Conservation (phyloP, 768 basidiomycete species). For the Russula emetica region DNA sequence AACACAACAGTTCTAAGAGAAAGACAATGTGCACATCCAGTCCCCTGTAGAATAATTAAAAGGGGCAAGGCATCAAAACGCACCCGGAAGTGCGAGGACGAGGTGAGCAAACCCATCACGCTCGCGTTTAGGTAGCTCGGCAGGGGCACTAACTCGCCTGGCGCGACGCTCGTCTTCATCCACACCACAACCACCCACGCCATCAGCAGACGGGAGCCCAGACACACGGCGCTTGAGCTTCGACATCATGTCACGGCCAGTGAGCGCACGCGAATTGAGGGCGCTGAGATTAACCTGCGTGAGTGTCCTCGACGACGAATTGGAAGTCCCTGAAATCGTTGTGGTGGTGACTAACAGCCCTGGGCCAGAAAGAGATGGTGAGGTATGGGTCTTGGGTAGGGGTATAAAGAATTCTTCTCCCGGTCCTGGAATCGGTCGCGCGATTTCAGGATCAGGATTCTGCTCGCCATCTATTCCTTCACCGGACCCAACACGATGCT, state of each 20-base stretch:
- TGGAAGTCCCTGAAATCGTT: conserved; percentile 45
- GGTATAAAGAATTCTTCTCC: conserved; percentile 30
- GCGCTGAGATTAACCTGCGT: conserved; percentile 51
- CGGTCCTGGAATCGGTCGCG: conserved; percentile 22
- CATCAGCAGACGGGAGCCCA: conserved; percentile 22
- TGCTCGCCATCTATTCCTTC: not conserved
- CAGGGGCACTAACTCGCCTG: conserved; percentile 57
- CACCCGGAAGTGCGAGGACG: conserved; percentile 53
- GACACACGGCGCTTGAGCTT: conserved; percentile 55
- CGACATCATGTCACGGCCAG: conserved; percentile 60
- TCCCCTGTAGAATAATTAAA: not conserved
- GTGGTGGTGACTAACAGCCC: conserved; percentile 47
- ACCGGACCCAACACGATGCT: not conserved
- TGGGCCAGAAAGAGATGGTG: conserved; percentile 36
- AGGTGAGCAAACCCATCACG: conserved; percentile 58
- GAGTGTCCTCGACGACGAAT: conserved; percentile 43
- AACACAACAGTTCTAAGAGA: not conserved
- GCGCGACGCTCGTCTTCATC: conserved; percentile 39
- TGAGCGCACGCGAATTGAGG: conserved; percentile 50
- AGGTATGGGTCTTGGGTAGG: conserved; percentile 36
- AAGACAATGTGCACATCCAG: not conserved
- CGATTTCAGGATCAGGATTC: not conserved
- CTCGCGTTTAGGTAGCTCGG: conserved; percentile 48
- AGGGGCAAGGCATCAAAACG: conserved; percentile 42
- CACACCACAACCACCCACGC: conserved; percentile 31